Base-by-base conservation (phyloP, 2,329 filamentous ascomycete species). In the Fusarium staphyleae region DNA sequence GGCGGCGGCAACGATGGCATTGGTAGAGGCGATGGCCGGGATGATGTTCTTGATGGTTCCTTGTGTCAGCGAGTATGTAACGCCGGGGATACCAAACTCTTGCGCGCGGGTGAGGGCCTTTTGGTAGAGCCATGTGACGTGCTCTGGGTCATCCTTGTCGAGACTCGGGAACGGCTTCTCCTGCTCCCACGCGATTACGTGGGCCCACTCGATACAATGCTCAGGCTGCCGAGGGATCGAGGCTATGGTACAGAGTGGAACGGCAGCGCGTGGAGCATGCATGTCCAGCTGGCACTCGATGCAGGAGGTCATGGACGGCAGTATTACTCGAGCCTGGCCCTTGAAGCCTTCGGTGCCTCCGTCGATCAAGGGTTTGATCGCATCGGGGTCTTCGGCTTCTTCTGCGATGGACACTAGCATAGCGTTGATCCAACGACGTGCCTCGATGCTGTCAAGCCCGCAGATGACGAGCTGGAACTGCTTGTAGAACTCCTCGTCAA, bases 41-140 rank as follows among this genome's bases (percentile, higher is more conserved):
- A 99, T 99, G 74, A 99, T 99, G 75, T 99, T 99, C 76, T 99
- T 99, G 67, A 99, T 91, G 3, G 98, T 96, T 50, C 95, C 96
- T 72, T 99, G 95, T 0, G 96, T 97, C 73, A 97, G 87, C 5
- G 90, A 88, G 74, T 99, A 99, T 1, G 95, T 98, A 52, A 99
- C 91, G 8, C 95, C 96, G 0, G 86, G 74, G 65, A 99, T 99
- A 66, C 89, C 88, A 77, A 96, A 99, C 70, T 99, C 90, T 52
- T 87, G 74, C 1, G 95, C 92, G 29, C 95, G 89, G 39, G 83
- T 76, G 13, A 93, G 81, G 0, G 95, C 92, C 69, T 92, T 92
- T 59, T 91, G 83, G 74, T 91, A 98, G 4, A 99, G 83, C 95
- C 95, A 99, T n/a, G 88, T 90, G 69, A 99, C 95, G 74, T 99